These are phyloP conservation scores for Aureobasidium pullulans DNA, from an alignment of 2,329 filamentous ascomycete genomes.

Conservation along the genomic window DNA sequence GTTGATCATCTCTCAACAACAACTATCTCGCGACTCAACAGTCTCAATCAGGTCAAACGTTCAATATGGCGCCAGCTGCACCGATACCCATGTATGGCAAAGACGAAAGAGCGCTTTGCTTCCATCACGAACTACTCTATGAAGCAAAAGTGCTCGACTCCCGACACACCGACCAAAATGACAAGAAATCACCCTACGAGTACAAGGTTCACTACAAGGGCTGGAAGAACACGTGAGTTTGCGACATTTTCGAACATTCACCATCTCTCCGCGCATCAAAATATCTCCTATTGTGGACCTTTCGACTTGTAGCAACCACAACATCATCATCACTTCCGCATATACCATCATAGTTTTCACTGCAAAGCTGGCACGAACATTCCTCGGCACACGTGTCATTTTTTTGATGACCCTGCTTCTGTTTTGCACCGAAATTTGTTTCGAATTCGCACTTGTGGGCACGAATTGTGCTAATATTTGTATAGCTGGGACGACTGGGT, in stretches of 20 bases:
- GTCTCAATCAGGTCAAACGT: background rate
- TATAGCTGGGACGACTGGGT: constrained; percentile 96
- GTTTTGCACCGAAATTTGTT: background rate
- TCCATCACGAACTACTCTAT: constrained; percentile 94
- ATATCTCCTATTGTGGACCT: background rate
- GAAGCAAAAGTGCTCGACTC: constrained; percentile 92
- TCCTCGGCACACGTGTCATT: background rate
- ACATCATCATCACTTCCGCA: background rate
- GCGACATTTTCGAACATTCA: background rate
- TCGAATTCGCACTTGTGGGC: background rate
- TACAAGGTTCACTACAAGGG: constrained; percentile 98
- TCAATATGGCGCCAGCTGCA: constrained; percentile 52
- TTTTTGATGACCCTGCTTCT: background rate
- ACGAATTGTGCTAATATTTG: constrained; percentile 14
- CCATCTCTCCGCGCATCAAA: background rate
- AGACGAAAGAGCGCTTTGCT: constrained; percentile 92
- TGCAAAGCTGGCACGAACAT: background rate
- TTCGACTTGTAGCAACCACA: background rate
- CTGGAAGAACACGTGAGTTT: constrained; percentile 88
- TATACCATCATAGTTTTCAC: background rate
- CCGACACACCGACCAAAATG: constrained; percentile 52
- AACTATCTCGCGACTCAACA: background rate
- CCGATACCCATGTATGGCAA: constrained; percentile 52
- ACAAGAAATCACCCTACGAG: constrained; percentile 67
- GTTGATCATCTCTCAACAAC: background rate